Base-by-base conservation (phyloP, 192 early-diverging fungal genomes). In the Diversispora epigaea region DNA sequence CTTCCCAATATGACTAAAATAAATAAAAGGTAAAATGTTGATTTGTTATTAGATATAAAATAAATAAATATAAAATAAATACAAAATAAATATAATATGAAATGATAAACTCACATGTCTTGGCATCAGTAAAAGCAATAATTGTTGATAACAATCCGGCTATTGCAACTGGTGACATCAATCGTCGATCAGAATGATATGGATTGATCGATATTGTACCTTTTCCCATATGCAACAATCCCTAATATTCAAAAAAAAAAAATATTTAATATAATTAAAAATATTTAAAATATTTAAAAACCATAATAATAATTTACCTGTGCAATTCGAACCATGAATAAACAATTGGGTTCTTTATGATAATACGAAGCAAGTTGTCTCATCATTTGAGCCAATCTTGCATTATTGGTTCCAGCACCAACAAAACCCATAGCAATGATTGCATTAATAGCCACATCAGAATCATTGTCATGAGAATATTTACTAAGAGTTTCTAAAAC, bases 401-500 rank as follows among this genome's bases (percentile, higher is more conserved):
- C 98, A 80, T 99, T 98, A 88, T 99, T 99, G 17, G 98, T 98
- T 60, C 98, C 98, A 5, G 97, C 96, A 22, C 98, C 98, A 19
- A 99, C 93, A 65, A 98, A 82, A 68, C 98, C 98, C 96, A 99
- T 97, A 32, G 97, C 96, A 84, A 99, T 96, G 57, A 98, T 94
- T 14, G 98, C 97, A 81, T 93, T 97, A 41, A 93, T 83, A 8
- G 98, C 93, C 49, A 99, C 97, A 44, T 96, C 92, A 52, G 87
- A 82, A 82, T 99, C 98, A 72, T 95, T 95, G 86, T 99, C 98
- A 84, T 99, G 98, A 49, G 98, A 99, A 81, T 95, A 96, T 84
- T 98, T 98, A 86, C 92, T 95, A 60, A 99, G 87, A 15, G 94
- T 93, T 74, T 99, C 98, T 9, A 99, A 83, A 45, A 99, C 92